Conservation (phyloP, 176 grass and related monocot species). For the Musa itinerans region DNA sequence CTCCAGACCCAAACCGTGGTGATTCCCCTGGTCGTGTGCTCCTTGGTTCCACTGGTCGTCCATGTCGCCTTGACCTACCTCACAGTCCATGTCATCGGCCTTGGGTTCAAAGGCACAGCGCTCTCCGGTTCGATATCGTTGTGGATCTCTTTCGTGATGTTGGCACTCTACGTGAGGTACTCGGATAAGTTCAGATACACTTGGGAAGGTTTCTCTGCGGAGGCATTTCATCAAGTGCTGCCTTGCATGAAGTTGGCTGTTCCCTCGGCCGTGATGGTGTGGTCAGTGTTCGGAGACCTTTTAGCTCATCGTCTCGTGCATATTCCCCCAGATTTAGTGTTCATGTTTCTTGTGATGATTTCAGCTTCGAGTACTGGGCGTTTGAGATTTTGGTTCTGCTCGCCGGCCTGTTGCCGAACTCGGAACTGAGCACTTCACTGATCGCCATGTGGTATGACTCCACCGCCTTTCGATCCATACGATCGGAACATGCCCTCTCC, state of each 20-base stretch:
- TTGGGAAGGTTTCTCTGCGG: slow-evolving; percentile 57
- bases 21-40: slow-evolving; percentile 59
- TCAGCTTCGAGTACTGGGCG: slow-evolving; percentile 84
- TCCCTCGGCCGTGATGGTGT: slow-evolving; percentile 88
- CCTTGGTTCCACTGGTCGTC: slow-evolving; percentile 33
- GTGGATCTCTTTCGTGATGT: slow-evolving; percentile 42
- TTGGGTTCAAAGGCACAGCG: slow-evolving; percentile 47
- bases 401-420: slow-evolving; percentile 70
- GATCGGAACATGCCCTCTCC: background rate
- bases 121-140: slow-evolving; percentile 36
- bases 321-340: too few relatives aligned
- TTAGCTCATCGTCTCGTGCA: too few relatives aligned
- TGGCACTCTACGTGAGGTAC: slow-evolving; percentile 37
- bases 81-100: slow-evolving; percentile 39
- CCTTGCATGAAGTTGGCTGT: slow-evolving; percentile 64
- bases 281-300: slow-evolving; percentile 31
- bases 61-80: slow-evolving; percentile 49
- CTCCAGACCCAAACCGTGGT: slow-evolving; percentile 69
- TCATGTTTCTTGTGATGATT: background rate
- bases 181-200: slow-evolving; percentile 39
- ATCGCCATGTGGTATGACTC: slow-evolving; percentile 77
- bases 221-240: slow-evolving; percentile 46
- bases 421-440: slow-evolving; percentile 70
- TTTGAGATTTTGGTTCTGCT: slow-evolving; percentile 78
- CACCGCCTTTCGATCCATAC: background rate